phyloP scores from a whole-genome alignment of 2,329 filamentous ascomycete species.

The Plenodomus lindquistii region DNA sequence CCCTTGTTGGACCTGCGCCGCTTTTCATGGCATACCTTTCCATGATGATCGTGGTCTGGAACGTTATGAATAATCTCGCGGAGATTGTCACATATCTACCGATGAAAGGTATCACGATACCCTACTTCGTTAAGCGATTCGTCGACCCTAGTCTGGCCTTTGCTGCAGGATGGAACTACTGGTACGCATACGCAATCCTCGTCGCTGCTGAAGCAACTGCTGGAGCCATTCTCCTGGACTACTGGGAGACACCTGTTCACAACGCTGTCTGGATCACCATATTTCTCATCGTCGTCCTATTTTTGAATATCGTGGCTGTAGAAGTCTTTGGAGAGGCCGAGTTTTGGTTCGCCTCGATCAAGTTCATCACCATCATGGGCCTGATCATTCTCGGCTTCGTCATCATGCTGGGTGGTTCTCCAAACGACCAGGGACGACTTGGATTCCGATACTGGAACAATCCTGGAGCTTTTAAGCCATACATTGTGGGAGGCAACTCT shows the following conservation, averaged over 20 bases:
- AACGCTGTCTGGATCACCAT: conserved; percentile 43
- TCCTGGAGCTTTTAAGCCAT: conserved; percentile 58
- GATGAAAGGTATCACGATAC: conserved; percentile 45
- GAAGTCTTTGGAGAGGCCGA: conserved; percentile 52
- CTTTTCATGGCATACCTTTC: conserved; percentile 44
- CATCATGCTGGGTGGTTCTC: conserved; percentile 42
- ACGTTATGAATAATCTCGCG: conserved; percentile 47
- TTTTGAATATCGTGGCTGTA: conserved; percentile 43
- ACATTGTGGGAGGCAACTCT: conserved; percentile 58
- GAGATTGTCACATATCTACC: conserved; percentile 48
- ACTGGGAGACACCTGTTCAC: conserved; percentile 40
- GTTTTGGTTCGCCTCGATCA: conserved; percentile 57
- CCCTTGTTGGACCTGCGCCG: conserved; percentile 38
- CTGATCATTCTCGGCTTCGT: conserved; percentile 42
- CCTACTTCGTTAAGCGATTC: conserved; percentile 47
- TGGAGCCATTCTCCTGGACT: conserved; percentile 40
- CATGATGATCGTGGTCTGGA: conserved; percentile 46
- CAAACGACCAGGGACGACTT: conserved; percentile 37
- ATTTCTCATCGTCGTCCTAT: conserved; percentile 39
- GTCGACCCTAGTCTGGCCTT: conserved; percentile 53
- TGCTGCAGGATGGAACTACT: conserved; percentile 34
- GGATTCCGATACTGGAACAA: conserved; percentile 72
- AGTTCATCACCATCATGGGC: conserved; percentile 47
- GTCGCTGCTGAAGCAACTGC: conserved; percentile 42
- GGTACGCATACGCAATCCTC: conserved; percentile 41